These are phyloP conservation scores for Stephanodiscus minutulus DNA, from an alignment of 108 stramenopile genomes.

Conservation along the genomic window DNA sequence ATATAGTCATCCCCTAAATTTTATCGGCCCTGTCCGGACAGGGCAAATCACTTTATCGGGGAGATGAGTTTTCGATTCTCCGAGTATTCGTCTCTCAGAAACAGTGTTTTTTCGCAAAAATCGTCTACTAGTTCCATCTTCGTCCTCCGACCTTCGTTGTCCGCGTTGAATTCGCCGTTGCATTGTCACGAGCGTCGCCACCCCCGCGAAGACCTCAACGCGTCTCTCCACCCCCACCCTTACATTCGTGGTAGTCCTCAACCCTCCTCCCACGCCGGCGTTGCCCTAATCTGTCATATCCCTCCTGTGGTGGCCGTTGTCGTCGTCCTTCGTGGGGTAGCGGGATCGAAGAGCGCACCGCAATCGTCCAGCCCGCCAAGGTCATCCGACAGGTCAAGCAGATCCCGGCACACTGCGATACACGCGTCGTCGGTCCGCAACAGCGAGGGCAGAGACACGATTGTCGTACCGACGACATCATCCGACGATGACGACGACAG, in stretches of 20 bases:
- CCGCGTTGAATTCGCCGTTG: not conserved
- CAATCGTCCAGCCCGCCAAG: slow-evolving; percentile 32
- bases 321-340: not conserved
- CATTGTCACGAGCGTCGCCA: not conserved
- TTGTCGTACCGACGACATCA: slow-evolving; percentile 35
- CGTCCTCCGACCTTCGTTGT: not conserved
- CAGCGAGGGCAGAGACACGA: slow-evolving; percentile 24
- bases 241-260: not conserved
- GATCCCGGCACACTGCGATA: slow-evolving; percentile 27
- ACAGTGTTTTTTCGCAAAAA: no score
- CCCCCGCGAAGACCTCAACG: slow-evolving; percentile 28
- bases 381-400: slow-evolving; percentile 39
- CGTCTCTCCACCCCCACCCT: slow-evolving; percentile 9
- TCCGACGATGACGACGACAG: not conserved
- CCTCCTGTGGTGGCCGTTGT: not conserved
- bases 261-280: not conserved
- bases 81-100: no score
- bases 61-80: no score
- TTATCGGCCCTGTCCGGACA: no score
- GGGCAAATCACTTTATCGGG: no score
- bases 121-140: no score
- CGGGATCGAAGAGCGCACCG: slow-evolving; percentile 32
- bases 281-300: no score
- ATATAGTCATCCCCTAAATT: no score
- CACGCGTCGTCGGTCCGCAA: slow-evolving; percentile 6